These are phyloP conservation scores for Endothia cerciana DNA, from an alignment of 2,329 filamentous ascomycete species.

Conservation along the genomic window DNA sequence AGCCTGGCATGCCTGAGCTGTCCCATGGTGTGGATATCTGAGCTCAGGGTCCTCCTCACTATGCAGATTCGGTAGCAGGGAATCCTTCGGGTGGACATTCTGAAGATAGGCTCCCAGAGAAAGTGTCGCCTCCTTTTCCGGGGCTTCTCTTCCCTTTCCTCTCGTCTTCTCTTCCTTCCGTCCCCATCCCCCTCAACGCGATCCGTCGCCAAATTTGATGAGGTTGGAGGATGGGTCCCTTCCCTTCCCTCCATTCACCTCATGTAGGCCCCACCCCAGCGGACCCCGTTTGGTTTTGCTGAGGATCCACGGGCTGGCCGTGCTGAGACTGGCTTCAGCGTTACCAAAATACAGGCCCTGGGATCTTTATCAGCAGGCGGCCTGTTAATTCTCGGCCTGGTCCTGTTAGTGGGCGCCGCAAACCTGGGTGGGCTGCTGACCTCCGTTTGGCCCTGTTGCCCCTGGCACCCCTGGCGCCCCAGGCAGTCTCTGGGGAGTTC, in stretches of 20 bases:
- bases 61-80: not conserved
- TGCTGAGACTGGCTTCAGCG: constrained; percentile 3
- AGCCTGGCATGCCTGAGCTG: not conserved
- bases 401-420: not conserved
- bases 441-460: not conserved
- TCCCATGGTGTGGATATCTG: not conserved
- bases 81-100: not conserved
- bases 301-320: not conserved
- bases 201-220: not conserved
- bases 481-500: constrained; percentile 1
- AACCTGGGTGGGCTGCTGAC: not conserved
- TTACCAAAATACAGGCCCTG: too few species aligned
- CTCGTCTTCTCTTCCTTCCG: not conserved
- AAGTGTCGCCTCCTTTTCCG: not conserved
- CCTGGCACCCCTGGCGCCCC: not conserved
- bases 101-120: not conserved
- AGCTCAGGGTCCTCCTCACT: not conserved
- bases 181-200: not conserved
- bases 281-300: not conserved
- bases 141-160: not conserved
- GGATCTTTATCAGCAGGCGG: not conserved
- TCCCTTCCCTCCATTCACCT: not conserved
- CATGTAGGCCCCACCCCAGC: not conserved
- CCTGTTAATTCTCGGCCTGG: not conserved
- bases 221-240: not conserved